Base-by-base conservation (phyloP, 176 grass and related monocot genomes). In the Echinochloa phyllopogon region DNA sequence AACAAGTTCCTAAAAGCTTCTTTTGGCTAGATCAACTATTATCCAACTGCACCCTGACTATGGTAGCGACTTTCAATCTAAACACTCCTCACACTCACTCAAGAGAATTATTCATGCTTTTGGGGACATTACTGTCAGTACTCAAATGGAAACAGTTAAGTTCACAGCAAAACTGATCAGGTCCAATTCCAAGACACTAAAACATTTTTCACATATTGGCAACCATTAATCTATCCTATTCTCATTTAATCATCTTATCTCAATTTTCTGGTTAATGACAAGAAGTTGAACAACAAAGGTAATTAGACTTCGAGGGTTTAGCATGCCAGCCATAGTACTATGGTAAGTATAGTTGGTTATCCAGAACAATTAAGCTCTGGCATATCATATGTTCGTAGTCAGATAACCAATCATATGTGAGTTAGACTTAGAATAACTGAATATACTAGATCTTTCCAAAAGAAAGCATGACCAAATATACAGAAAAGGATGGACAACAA, bases 21-120 rank as follows among this genome's bases (percentile, higher is more conserved):
- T 37, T 56, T 50, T 24, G 20, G 62, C 8, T 57, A 6, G 3
- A 29, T 10, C 39, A 50, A 51, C 12, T 5, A 74, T 50, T n/a
- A 1, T 39, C 43, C 44, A 12, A 55, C 13, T 82, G 23, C 24
- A 82, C 16, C 16, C 10, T 72, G 15, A 52, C 49, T 59, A 42
- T 36, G 23, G 39, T 69, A 84, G 48, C 5, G 49, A 38, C 70
- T 69, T 77, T 85, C 40, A 70, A 40, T 29, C 51, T 24, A 40
- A 62, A 44, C 21, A 58, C n/a, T 63, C 20, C 6, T 0, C 37
- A 84, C 18, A 12, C 49, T 27, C 18, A 12, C 49, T 27, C 50
- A 75, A 24, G 77, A 74, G 47, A 87, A 81, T 56, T 4, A 80
- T 53, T 36, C 10, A 66, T 38, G 16, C 4, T 16, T 57, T 87